A percentile compares a stretch with the other conserved stretches of the same genome.
phyloP scores from a whole-genome alignment of 768 basidiomycete species.

The Pseudohyphozyma bogoriensis region DNA sequence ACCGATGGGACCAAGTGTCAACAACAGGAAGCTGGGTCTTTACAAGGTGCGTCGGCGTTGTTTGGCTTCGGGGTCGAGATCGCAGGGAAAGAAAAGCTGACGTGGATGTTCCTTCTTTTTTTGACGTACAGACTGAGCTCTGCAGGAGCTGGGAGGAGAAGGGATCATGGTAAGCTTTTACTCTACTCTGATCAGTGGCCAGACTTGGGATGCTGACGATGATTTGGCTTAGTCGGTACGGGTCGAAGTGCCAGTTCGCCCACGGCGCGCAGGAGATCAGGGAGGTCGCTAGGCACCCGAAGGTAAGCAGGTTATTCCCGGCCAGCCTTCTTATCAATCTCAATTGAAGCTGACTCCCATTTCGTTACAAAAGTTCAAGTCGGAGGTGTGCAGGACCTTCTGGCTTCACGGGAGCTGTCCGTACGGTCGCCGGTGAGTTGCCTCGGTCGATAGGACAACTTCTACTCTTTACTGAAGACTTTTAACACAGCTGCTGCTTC shows the following conservation, averaged over 20 bases:
- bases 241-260: conserved; percentile 58
- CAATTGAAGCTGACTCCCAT: conserved; percentile 27
- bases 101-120: background rate
- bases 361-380: conserved; percentile 58
- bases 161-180: background rate
- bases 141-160: conserved; percentile 17
- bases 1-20: conserved; percentile 61
- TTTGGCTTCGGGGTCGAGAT: background rate
- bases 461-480: background rate
- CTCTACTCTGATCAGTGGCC: background rate
- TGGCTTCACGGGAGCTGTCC: conserved; percentile 90
- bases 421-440: conserved; percentile 61
- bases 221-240: conserved; percentile 44
- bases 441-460: no score
- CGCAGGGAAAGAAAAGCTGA: background rate
- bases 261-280: conserved; percentile 83
- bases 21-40: conserved; percentile 78
- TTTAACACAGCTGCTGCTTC: conserved; percentile 56
- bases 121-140: conserved; percentile 14
- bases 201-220: background rate
- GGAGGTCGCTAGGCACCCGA: conserved; percentile 74
- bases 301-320: conserved; percentile 46
- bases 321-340: background rate
- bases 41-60: conserved; percentile 57
- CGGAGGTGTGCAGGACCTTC: conserved; percentile 87